Evolutionary conservation across 208 protist species (phyloP), one percentile per base, ranked within the genome.

Genomic region (Leishmania gerbilli): DNA sequence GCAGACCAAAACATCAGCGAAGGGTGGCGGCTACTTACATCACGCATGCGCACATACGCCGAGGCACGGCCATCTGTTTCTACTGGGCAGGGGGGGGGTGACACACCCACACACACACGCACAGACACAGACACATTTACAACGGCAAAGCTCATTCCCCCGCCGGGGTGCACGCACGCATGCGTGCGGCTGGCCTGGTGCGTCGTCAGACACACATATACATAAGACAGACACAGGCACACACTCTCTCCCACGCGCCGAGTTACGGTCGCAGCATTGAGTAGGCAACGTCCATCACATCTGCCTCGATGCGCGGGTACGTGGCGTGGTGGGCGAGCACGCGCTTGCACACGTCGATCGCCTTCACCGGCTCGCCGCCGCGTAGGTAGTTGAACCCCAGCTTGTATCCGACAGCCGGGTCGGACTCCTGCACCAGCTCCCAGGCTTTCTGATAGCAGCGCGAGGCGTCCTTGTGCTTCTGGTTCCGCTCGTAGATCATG

Each of bases 381-480:
- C 99, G 99, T 76, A 99, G 91, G 81, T 97, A 98, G 89, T 99
- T 99, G 88, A 99, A 99, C 42, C 97, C 97, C 11, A 99, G 91
- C 76, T 98, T 99, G 93, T 96, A 99, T n/a, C 98, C 98, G 42
- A 99, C 87, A 2, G 78, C 84, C 19, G 96, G 95, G 79, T 97
- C 89, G 5, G 78, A 85, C 77, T 98, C 96, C 82, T 95, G 91
- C 71, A 95, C 76, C 62, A 98, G 86, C 65, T 93, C 82, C 98
- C 98, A 99, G 9, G 98, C 96, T 55, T 93, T 94, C 65, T 98
- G 91, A 81, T 99, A 99, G 88, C 96, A 95, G 31, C 95, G 77
- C 27, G 97, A 95, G 24, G 98, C 98, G 60, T 99, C 95, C 55
- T 79, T 82, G 85, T 98, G 96, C 68, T 93, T 85, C 58, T 89